Evolutionary conservation across 192 early-diverging fungal species (phyloP).

Genomic region (Coemansia sp.): DNA sequence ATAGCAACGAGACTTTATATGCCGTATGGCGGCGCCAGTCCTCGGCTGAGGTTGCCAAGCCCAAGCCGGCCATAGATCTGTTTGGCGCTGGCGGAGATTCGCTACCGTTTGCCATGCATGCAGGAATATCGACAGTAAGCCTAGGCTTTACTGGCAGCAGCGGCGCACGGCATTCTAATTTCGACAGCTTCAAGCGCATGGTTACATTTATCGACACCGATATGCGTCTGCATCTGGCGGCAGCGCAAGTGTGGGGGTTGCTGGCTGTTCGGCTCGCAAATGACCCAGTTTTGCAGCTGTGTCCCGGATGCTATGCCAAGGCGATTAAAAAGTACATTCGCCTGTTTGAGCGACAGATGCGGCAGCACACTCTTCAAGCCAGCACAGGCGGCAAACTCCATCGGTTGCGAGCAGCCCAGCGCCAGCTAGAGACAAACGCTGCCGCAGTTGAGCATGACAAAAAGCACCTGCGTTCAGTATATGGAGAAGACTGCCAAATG

Average conservation of each 20-base stretch:
- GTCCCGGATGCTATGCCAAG: slow-evolving; percentile 50
- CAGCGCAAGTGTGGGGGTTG: slow-evolving; percentile 51
- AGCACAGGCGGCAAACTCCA: slow-evolving; percentile 13
- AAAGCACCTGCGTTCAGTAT: slow-evolving; percentile 19
- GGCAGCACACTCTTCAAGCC: background rate
- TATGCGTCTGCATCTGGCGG: slow-evolving; percentile 55
- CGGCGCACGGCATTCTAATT: slow-evolving; percentile 67
- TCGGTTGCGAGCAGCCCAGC: slow-evolving; percentile 33
- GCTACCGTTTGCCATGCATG: slow-evolving; percentile 60
- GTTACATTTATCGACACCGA: slow-evolving; percentile 56
- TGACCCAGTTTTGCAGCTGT: slow-evolving; percentile 47
- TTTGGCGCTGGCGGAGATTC: slow-evolving; percentile 60
- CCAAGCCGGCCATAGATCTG: slow-evolving; percentile 14
- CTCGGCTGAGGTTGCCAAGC: background rate
- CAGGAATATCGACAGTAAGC: slow-evolving; percentile 60
- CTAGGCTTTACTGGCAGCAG: slow-evolving; percentile 53
- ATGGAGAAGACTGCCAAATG: slow-evolving; percentile 53
- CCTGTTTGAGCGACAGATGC: slow-evolving; percentile 29
- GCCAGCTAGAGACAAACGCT: slow-evolving; percentile 29
- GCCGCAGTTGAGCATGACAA: slow-evolving; percentile 31
- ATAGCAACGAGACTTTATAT: slow-evolving; percentile 48
- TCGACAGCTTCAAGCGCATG: slow-evolving; percentile 64
- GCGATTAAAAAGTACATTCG: slow-evolving; percentile 47
- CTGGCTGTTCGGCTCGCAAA: slow-evolving; percentile 51
- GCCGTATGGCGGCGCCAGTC: slow-evolving; percentile 52